Evolutionary conservation across 148 eudicot genomes (phyloP).

Genomic region (Nepenthes gracilis): DNA sequence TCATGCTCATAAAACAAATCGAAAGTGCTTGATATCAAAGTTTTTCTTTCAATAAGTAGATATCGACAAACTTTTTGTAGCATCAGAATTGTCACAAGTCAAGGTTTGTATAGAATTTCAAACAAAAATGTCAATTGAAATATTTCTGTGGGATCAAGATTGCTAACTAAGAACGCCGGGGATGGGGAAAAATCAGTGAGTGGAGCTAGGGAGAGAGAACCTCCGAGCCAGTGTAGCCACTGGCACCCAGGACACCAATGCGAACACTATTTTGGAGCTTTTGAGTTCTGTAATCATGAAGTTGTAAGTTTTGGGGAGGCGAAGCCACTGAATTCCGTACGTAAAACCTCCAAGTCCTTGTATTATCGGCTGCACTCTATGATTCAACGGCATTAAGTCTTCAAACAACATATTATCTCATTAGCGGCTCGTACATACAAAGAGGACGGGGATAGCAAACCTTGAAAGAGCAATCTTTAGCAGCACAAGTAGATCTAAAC

Average conservation of each 20-base stretch:
- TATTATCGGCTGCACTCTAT: background rate
- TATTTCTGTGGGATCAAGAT: background rate
- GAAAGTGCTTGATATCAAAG: too few species aligned
- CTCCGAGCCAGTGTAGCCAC: conserved; percentile 98
- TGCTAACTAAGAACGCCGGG: background rate
- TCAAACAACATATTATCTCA: background rate
- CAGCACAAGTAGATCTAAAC: background rate
- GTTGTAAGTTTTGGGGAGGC: conserved; percentile 18
- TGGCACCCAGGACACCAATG: conserved; percentile 93
- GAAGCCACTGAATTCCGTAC: conserved; percentile 36
- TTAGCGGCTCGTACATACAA: background rate
- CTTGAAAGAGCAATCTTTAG: background rate
- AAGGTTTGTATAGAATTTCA: too few species aligned
- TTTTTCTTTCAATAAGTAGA: too few species aligned
- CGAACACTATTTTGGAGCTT: conserved; percentile 37
- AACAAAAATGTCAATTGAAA: background rate
- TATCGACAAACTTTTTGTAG: too few species aligned
- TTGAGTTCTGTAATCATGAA: conserved; percentile 15
- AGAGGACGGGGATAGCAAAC: background rate
- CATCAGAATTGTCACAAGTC: too few species aligned
- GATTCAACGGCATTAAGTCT: background rate
- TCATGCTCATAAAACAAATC: too few species aligned
- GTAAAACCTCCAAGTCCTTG: conserved; percentile 3
- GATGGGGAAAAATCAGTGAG: background rate
- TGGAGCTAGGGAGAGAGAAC: conserved; percentile 11